A percentile compares a stretch with the other conserved stretches of the same genome.
Evolutionary conservation across 495 filamentous ascomycete species (phyloP).

Genomic region (Pyrenopolyporus hunteri): DNA sequence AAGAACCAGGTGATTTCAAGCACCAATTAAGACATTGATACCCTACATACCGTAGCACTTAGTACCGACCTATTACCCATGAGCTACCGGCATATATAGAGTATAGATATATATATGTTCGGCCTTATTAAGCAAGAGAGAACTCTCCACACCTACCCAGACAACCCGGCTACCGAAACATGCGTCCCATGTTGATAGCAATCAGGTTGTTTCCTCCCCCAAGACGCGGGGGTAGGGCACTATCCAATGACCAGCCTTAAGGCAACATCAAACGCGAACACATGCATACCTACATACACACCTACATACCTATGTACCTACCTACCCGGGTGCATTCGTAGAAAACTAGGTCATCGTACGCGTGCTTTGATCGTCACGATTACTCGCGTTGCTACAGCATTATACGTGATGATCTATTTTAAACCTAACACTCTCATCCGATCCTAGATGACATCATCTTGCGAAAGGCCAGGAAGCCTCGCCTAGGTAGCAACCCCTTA

Average conservation of each 20-base stretch:
- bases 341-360: neutral
- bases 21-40: neutral
- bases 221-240: neutral
- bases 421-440: neutral
- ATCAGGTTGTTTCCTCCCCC: neutral
- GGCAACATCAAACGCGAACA: neutral
- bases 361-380: neutral
- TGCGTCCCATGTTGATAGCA: too few species aligned
- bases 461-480: neutral
- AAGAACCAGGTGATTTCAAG: neutral
- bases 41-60: neutral
- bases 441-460: conserved; percentile 13
- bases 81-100: too few species aligned
- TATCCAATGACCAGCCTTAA: neutral
- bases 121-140: conserved; percentile 3
- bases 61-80: neutral
- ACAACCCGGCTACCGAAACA: neutral
- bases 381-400: neutral
- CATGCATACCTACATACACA: neutral
- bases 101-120: too few species aligned
- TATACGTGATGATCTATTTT: neutral
- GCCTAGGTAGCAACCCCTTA: too few species aligned
- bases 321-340: too few species aligned
- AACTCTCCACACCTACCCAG: too few species aligned
- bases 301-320: too few species aligned